Conservation (phyloP, 306 rosid species). For the Corylus avellana region DNA sequence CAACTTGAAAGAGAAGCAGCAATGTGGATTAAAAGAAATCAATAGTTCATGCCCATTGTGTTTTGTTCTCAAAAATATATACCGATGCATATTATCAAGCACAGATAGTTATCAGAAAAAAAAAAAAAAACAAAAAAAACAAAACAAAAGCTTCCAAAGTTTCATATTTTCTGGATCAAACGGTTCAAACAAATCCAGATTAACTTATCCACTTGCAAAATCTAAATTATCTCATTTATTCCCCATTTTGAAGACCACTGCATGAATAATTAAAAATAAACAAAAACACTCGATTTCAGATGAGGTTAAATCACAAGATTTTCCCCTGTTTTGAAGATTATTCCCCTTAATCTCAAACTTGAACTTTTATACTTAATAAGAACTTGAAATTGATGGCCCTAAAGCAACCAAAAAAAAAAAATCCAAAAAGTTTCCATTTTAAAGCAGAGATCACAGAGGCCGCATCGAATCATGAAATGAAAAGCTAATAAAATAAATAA, state of each 20-base stretch:
- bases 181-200: background rate
- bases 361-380: too few relatives aligned
- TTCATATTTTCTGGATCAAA: background rate
- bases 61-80: background rate
- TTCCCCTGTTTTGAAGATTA: too few relatives aligned
- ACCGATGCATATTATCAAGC: background rate
- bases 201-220: background rate
- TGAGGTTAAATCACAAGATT: too few relatives aligned
- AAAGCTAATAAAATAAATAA: background rate
- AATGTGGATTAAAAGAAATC: too few relatives aligned
- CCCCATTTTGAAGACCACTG: background rate
- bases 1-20: background rate
- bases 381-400: background rate
- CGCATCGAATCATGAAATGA: constrained; percentile 19
- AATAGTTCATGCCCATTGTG: too few relatives aligned
- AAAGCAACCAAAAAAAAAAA: background rate
- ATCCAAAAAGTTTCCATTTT: constrained; percentile 3
- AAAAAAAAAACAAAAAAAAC: too few relatives aligned
- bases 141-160: background rate
- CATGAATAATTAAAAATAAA: background rate
- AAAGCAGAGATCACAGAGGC: background rate
- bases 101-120: background rate
- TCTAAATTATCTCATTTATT: background rate
- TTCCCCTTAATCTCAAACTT: too few relatives aligned
- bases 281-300: too few relatives aligned